These are phyloP conservation scores for Cutaneotrichosporon dermatis DNA, from an alignment of 1,284 basidiomycete species.

Conservation along the genomic window DNA sequence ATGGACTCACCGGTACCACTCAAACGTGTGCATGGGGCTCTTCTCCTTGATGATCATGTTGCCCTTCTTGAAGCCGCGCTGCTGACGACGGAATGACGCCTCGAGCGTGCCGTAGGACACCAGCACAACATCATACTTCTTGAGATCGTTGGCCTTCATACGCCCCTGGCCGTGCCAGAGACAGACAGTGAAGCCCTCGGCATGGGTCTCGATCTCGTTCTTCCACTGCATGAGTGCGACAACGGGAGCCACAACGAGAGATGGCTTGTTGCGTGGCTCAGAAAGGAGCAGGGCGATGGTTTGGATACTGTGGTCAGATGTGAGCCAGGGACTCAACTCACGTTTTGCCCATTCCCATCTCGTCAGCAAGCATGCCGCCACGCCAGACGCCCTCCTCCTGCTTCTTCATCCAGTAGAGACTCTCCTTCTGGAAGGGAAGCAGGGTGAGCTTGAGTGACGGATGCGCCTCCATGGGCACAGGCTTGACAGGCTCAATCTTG, in stretches of 20 bases:
- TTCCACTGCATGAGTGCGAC: slow-evolving; percentile 99
- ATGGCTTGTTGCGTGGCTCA: slow-evolving; percentile 62
- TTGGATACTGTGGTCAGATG: slow-evolving; percentile 66
- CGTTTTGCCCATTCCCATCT: slow-evolving; percentile 82
- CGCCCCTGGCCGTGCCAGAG: slow-evolving; percentile 81
- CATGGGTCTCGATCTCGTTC: slow-evolving; percentile 83
- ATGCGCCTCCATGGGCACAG: slow-evolving; percentile 73
- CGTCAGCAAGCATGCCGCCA: slow-evolving; percentile 85
- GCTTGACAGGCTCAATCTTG: slow-evolving; percentile 60
- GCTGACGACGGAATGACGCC: slow-evolving; percentile 87
- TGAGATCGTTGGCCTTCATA: slow-evolving; percentile 60
- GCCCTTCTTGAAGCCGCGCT: slow-evolving; percentile 83
- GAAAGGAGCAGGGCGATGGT: slow-evolving; percentile 86
- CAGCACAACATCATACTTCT: slow-evolving; percentile 75
- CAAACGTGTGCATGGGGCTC: slow-evolving; percentile 75
- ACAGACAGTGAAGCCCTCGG: slow-evolving; percentile 68
- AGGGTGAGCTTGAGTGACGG: slow-evolving; percentile 63
- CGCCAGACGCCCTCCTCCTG: slow-evolving; percentile 85
- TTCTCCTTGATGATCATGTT: slow-evolving; percentile 81
- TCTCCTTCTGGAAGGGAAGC: slow-evolving; percentile 78
- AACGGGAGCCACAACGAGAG: slow-evolving; percentile 90
- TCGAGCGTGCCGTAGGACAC: slow-evolving; percentile 74
- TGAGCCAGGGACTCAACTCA: slow-evolving; percentile 18
- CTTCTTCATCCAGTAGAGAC: slow-evolving; percentile 90
- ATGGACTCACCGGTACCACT: slow-evolving; percentile 66